Base-by-base conservation (phyloP, 306 rosid genomes). In the Ammopiptanthus mongolicus region DNA sequence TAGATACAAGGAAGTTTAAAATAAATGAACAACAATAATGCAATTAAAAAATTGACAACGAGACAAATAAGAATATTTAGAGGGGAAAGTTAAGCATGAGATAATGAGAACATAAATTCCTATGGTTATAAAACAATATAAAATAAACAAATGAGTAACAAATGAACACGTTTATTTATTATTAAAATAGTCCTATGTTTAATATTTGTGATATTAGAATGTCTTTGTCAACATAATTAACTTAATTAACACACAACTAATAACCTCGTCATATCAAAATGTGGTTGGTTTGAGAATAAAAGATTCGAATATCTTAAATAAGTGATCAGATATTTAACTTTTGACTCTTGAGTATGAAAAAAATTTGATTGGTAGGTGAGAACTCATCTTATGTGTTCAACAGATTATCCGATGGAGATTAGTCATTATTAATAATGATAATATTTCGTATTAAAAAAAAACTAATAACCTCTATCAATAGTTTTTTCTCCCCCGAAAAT, bases 41-140 rank as follows among this genome's bases (percentile, higher is more conserved):
- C 21, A 18, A 62, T 78, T 41, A 13, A 62, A 18, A 29, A 62
- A 12, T 42, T 2, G 19, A 47, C 3, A 69, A 31, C 11, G 10
- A 53, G 73, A 69, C 73, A 81, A 69, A 63, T 5, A 14, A n/a
- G 71, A 57, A 80, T 80, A 80, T 66, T 12, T 41, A n/a, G 62
- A 33, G 2, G 60, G 6, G 3, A 17, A 69, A 64, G 64, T 47
- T 47, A 65, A 22, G 61, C 44, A n/a, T 28, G n/a, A 60, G 34
- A 22, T 53, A 44, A n/a, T 28, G n/a, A 60, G 34, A 66, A 48
- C 80, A 48, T 19, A 50, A 50, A 74, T 74, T 74, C 76, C 25
- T 0, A 22, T 17, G 48, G 42, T 14, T 34, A 55, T 2, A 41
- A 41, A 41, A 41, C 0, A 41, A 10, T 37, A n/a, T 25, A 3